These are phyloP conservation scores for Fusarium sp. DNA, from an alignment of 2,329 filamentous ascomycete species.

Conservation along the genomic window DNA sequence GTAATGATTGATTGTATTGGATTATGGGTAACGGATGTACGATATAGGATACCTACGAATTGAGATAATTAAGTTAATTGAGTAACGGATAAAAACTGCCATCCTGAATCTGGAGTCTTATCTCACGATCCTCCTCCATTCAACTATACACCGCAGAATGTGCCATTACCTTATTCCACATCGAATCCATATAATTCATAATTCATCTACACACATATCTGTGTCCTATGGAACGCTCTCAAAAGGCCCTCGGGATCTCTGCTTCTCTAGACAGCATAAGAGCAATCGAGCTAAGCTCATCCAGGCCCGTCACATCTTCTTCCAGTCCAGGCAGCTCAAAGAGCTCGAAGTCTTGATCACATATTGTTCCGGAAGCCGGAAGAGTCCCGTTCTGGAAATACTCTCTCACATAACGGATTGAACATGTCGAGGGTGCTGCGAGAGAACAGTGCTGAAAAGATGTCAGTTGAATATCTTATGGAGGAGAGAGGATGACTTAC, in stretches of 20 bases:
- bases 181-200: neutral
- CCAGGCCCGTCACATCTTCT: constrained; percentile 15
- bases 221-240: neutral
- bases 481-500: constrained; percentile 49
- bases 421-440: constrained; percentile 59
- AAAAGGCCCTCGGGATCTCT: constrained; percentile 35
- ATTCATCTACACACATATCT: neutral
- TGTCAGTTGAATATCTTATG: neutral
- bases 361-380: constrained; percentile 59
- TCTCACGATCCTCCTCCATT: neutral
- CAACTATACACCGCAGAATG: neutral
- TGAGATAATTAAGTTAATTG: neutral
- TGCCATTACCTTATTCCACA: too few species aligned
- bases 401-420: constrained; percentile 53
- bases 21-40: neutral
- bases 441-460: constrained; percentile 61
- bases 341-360: constrained; percentile 58
- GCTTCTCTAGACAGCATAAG: constrained; percentile 30
- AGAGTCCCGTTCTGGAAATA: constrained; percentile 62
- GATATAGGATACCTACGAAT: neutral
- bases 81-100: neutral
- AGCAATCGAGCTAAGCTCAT: constrained; percentile 38
- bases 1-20: constrained; percentile 6
- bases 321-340: constrained; percentile 52
- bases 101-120: neutral